Evolutionary conservation across 352 stramenopile species (phyloP).

Genomic region (Globisporangium cylindrosporum): DNA sequence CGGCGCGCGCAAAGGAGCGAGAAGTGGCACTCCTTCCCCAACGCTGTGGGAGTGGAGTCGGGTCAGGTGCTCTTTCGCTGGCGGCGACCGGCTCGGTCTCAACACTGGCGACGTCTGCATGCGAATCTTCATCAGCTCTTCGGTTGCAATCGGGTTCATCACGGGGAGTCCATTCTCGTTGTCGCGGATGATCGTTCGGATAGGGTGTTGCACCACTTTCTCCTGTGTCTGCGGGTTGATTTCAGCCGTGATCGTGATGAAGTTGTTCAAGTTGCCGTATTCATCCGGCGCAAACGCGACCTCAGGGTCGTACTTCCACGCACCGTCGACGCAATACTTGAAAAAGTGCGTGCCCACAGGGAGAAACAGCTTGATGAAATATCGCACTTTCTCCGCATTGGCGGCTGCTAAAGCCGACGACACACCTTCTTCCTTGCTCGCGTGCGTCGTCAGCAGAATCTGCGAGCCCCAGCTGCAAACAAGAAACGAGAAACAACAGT

Average conservation of each 20-base stretch:
- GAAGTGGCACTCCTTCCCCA: slow-evolving; percentile 17
- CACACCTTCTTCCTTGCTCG: slow-evolving; percentile 9
- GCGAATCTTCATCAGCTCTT: slow-evolving; percentile 64
- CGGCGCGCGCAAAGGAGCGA: slow-evolving; percentile 37
- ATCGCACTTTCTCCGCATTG: slow-evolving; percentile 13
- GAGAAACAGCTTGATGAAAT: slow-evolving; percentile 53
- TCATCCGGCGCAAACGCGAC: slow-evolving; percentile 77
- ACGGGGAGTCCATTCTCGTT: slow-evolving; percentile 41
- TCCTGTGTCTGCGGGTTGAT: slow-evolving; percentile 34
- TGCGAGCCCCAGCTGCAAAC: slow-evolving; percentile 69
- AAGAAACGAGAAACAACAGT: not conserved
- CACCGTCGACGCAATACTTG: slow-evolving; percentile 76
- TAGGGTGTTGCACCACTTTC: slow-evolving; percentile 52
- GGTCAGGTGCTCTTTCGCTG: slow-evolving; percentile 8
- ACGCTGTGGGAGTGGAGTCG: slow-evolving; percentile 12
- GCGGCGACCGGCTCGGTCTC: slow-evolving; percentile 29
- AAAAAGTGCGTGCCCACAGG: slow-evolving; percentile 70
- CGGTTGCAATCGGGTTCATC: slow-evolving; percentile 69
- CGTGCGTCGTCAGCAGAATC: slow-evolving; percentile 49
- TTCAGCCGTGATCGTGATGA: slow-evolving; percentile 52
- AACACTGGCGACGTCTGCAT: slow-evolving; percentile 44
- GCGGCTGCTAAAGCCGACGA: not conserved
- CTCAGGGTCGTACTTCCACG: slow-evolving; percentile 84
- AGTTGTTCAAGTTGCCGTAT: slow-evolving; percentile 89
- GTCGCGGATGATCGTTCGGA: slow-evolving; percentile 73